A percentile compares a stretch with the other conserved stretches of the same genome.
phyloP scores from a whole-genome alignment of 352 stramenopile genomes.

The Blastocystis sp. region DNA sequence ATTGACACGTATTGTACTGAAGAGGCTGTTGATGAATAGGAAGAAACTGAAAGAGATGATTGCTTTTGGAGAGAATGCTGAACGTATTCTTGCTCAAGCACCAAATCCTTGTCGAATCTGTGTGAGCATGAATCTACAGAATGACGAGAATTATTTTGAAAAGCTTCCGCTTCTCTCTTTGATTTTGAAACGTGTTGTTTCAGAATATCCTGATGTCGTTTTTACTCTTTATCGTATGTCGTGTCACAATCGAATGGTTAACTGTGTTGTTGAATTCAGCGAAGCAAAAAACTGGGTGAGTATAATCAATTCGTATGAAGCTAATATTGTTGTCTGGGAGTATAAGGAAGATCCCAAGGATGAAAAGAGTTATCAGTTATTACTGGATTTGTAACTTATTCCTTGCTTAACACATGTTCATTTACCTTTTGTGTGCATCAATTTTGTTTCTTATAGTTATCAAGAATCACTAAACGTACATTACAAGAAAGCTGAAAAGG shows the following conservation, averaged over 20 bases:
- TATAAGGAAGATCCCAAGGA: conserved; percentile 20
- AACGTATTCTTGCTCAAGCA: not conserved
- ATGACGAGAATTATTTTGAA: conserved; percentile 57
- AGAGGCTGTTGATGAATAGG: no score
- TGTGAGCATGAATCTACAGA: conserved; percentile 62
- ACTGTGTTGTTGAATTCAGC: conserved; percentile 52
- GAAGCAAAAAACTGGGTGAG: conserved; percentile 53
- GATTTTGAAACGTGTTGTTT: conserved; percentile 54
- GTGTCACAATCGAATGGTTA: conserved; percentile 29
- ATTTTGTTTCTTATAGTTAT: not conserved
- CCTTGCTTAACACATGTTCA: not conserved
- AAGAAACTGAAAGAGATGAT: conserved; percentile 64
- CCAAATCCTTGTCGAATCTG: conserved; percentile 27
- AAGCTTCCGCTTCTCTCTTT: conserved; percentile 46
- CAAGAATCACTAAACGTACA: not conserved
- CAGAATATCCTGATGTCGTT: conserved; percentile 32
- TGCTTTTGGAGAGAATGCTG: conserved; percentile 37
- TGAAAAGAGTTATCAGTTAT: not conserved
- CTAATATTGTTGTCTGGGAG: conserved; percentile 47
- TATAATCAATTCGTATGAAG: conserved; percentile 59
- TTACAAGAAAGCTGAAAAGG: no score
- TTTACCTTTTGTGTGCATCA: not conserved
- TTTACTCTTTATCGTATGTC: conserved; percentile 44
- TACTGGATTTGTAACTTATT: not conserved
- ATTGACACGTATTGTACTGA: conserved; percentile 51